Base-by-base conservation (phyloP, 345 rosid species). In the Populus euphratica region DNA sequence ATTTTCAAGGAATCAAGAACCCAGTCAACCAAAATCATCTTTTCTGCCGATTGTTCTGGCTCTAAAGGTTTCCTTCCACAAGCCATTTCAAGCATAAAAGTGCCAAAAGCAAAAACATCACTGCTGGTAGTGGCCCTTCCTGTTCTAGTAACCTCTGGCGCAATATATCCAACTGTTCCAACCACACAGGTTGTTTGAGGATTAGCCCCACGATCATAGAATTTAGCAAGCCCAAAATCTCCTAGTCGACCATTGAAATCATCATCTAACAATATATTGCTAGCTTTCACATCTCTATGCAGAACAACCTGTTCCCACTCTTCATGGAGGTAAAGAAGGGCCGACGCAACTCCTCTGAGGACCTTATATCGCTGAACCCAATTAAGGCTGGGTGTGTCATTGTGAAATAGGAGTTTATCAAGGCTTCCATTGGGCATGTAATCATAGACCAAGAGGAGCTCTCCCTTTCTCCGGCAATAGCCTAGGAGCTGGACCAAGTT, bases 251-350 rank as follows among this genome's bases (percentile, higher is more conserved):
- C 73, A 47, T 47, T 44, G 16, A 70, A 31, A 11, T 70, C 73
- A 70, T 23, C 59, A 25, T 70, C 73, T 29, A 70, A 70, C 38
- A 70, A 10, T 5, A 70, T 49, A 47, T 70, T 70, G 21, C 61
- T 44, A 70, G 73, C 61, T 70, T 70, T 70, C 39, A 70, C 61
- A 27, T 70, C 73, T 70, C 61, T 70, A 8, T 70, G 73, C 10
- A 70, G 61, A 70, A 70, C 73, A 70, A 70, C 39, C 7, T 70
- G 73, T 44, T 70, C 61, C 73, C 73, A 47, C 38, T 47, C 61
- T 70, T 70, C 73, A 44, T 70, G 73, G 36, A 70, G 73, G 54
- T 70, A 70, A 70, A 70, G n/a, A 23, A 70, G 73, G 12, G 73
- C 73, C 2, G 61, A 44, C 13, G 61, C 61, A 44, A 70, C 73